Conservation (phyloP, 208 protist species). For the Herpetomonas tarakana region DNA sequence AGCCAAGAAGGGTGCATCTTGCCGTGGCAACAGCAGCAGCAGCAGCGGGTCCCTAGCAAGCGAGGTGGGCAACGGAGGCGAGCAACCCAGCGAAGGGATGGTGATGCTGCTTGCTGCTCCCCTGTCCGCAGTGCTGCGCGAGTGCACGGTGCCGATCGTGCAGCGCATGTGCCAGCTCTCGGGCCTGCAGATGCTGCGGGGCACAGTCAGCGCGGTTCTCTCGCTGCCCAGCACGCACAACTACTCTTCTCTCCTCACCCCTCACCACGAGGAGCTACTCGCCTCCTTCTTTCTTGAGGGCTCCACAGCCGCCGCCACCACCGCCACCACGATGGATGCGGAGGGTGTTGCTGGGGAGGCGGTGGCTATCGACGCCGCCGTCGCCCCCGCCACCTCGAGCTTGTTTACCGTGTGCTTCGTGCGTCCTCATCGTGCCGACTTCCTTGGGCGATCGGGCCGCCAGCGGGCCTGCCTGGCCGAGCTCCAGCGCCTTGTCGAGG, state of each 20-base stretch:
- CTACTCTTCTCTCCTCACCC: slow-evolving; percentile 17
- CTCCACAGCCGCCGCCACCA: slow-evolving; percentile 1
- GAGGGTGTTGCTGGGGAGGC: too few relatives aligned
- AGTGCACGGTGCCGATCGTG: slow-evolving; percentile 20
- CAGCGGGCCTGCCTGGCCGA: not conserved
- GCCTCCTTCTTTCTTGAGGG: slow-evolving; percentile 11
- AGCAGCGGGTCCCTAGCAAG: not conserved
- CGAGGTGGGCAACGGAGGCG: not conserved
- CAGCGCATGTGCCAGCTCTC: slow-evolving; percentile 42
- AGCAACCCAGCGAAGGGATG: too few relatives aligned
- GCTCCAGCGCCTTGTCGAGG: not conserved
- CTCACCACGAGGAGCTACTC: slow-evolving; percentile 17
- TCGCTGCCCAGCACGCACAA: slow-evolving; percentile 39
- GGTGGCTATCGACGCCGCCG: not conserved
- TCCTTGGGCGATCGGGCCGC: not conserved
- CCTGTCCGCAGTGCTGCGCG: slow-evolving; percentile 8
- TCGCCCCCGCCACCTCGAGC: too few relatives aligned
- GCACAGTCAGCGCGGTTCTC: slow-evolving; percentile 24
- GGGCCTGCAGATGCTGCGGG: slow-evolving; percentile 33
- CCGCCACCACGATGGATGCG: slow-evolving; percentile 13
- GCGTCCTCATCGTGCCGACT: not conserved
- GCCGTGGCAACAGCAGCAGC: not conserved
- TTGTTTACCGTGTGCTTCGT: not conserved
- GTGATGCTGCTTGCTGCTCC: not conserved
- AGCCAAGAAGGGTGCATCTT: too few relatives aligned